These are phyloP conservation scores for Pythium apleroticum DNA, from an alignment of 352 stramenopile genomes.

Conservation along the genomic window DNA sequence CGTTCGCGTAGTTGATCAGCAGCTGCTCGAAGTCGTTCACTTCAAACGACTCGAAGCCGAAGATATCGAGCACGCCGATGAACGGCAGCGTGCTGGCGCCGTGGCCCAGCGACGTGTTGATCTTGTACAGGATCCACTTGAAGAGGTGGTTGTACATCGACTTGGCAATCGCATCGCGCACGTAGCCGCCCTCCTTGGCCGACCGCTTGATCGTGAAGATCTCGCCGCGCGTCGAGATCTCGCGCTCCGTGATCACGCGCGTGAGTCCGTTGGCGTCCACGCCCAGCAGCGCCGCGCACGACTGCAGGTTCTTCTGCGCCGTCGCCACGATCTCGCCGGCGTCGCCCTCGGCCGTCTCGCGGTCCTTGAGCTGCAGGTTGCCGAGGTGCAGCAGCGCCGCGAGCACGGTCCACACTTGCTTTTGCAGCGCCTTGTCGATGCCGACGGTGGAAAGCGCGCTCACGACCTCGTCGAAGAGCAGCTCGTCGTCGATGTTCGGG, in stretches of 20 bases:
- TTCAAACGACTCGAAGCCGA: conserved; percentile 90
- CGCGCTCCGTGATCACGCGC: conserved; percentile 84
- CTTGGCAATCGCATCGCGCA: conserved; percentile 92
- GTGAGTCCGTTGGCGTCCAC: conserved; percentile 63
- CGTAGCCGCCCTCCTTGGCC: conserved; percentile 83
- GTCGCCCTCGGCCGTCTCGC: conserved; percentile 78
- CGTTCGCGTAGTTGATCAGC: conserved; percentile 91
- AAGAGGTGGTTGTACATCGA: conserved; percentile 93
- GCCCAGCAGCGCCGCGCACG: conserved; percentile 66
- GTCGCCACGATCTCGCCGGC: conserved; percentile 62
- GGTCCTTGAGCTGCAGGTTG: conserved; percentile 76
- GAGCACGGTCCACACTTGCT: conserved; percentile 76
- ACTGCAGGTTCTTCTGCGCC: conserved; percentile 51
- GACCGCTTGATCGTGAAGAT: conserved; percentile 86
- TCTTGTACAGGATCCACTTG: conserved; percentile 90
- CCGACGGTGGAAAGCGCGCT: conserved; percentile 77
- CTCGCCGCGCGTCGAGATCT: conserved; percentile 86
- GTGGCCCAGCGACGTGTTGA: conserved; percentile 89
- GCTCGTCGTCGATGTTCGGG: conserved; percentile 86
- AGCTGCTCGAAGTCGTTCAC: conserved; percentile 91
- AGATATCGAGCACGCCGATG: conserved; percentile 92
- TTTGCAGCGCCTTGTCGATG: conserved; percentile 66
- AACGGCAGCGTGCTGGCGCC: conserved; percentile 77
- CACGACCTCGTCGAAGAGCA: conserved; percentile 82
- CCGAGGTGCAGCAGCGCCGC: conserved; percentile 78